A percentile compares a stretch with the other conserved stretches of the same genome.
Evolutionary conservation across 1,284 basidiomycete genomes (phyloP).

Genomic region (Fomitopsis schrenkii): DNA sequence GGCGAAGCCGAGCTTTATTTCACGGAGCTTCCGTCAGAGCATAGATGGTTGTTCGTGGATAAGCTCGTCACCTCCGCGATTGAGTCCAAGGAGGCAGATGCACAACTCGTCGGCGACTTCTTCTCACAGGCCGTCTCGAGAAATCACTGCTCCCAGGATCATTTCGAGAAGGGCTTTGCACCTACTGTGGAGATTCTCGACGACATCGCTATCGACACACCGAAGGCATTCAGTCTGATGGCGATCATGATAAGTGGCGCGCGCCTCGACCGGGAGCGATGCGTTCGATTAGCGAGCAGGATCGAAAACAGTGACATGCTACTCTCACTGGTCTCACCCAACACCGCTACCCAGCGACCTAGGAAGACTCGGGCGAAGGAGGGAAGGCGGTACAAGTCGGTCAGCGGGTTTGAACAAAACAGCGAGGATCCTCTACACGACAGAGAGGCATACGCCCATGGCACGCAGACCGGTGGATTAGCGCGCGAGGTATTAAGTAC

Average conservation of each 20-base stretch:
- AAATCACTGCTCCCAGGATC: slow-evolving; percentile 47
- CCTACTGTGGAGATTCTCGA: slow-evolving; percentile 73
- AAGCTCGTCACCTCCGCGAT: slow-evolving; percentile 69
- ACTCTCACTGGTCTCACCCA: no score
- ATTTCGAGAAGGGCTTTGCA: slow-evolving; percentile 62
- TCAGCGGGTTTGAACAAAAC: no score
- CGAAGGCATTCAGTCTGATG: slow-evolving; percentile 78
- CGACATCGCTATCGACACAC: slow-evolving; percentile 86
- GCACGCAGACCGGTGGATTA: no score
- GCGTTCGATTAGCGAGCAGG: slow-evolving; percentile 52
- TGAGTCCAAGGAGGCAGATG: slow-evolving; percentile 84
- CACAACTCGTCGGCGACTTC: slow-evolving; percentile 69
- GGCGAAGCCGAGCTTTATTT: slow-evolving; percentile 88
- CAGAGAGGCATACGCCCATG: no score
- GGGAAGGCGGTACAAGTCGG: no score
- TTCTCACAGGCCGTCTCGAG: slow-evolving; percentile 56
- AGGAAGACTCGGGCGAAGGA: no score
- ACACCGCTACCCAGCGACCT: no score
- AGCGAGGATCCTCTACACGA: no score
- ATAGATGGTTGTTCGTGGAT: slow-evolving; percentile 68
- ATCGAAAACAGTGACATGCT: slow-evolving; percentile 22
- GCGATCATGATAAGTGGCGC: slow-evolving; percentile 71
- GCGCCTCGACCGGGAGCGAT: slow-evolving; percentile 47
- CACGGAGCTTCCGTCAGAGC: slow-evolving; percentile 58
- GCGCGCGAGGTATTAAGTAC: no score